Conservation (phyloP, 805 yeast species). For the Ogataea ramenticola region DNA sequence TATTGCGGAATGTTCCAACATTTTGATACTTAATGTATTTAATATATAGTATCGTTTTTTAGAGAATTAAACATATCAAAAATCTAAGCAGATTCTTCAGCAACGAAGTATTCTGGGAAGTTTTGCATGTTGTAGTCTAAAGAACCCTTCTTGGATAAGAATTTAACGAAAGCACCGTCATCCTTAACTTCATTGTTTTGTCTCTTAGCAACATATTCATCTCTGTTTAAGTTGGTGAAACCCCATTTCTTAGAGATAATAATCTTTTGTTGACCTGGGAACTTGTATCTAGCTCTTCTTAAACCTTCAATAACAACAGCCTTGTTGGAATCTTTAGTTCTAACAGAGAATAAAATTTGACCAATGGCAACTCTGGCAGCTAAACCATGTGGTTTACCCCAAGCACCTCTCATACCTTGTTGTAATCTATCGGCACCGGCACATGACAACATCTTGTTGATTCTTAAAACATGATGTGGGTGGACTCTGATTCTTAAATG, state of each 20-base stretch:
- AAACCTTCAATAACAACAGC: constrained; percentile 97
- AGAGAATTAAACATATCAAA: no score
- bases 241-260: constrained; percentile 99
- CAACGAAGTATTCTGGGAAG: constrained; percentile 81
- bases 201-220: constrained; percentile 88
- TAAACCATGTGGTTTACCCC: constrained; percentile 99
- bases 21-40: neutral
- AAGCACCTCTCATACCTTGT: constrained; percentile 99
- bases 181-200: constrained; percentile 98
- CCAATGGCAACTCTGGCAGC: constrained; percentile 99
- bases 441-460: constrained; percentile 99
- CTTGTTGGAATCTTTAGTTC: constrained; percentile 98
- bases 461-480: constrained; percentile 99
- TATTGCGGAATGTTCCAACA: neutral
- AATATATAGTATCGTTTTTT: neutral
- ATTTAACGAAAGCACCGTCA: constrained; percentile 99
- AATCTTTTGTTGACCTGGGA: constrained; percentile 99
- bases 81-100: no score
- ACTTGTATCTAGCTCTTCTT: constrained; percentile 99
- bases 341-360: constrained; percentile 95
- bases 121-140: constrained; percentile 84
- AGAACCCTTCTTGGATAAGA: constrained; percentile 94
- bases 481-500: constrained; percentile 99
- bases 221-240: constrained; percentile 99
- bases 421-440: constrained; percentile 99